These are phyloP conservation scores for Striga asiatica DNA, from an alignment of 257 asterid genomes.

Conservation along the genomic window DNA sequence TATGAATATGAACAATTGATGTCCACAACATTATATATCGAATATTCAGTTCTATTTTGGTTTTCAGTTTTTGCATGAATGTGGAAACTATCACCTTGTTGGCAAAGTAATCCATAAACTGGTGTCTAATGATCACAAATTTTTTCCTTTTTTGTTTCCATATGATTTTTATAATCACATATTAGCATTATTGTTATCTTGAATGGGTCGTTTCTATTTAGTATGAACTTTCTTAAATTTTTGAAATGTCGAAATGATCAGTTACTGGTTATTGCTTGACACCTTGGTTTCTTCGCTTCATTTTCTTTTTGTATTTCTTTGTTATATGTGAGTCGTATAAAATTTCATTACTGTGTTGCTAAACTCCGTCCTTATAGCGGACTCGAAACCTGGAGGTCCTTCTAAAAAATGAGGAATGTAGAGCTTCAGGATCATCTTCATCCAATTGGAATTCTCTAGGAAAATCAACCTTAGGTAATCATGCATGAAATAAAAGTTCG, in stretches of 20 bases:
- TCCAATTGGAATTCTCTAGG: slow-evolving; percentile 19
- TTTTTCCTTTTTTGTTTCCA: not conserved
- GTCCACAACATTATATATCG: not conserved
- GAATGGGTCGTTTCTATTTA: not conserved
- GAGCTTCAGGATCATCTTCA: slow-evolving; percentile 27
- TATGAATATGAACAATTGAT: not conserved
- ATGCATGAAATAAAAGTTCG: slow-evolving; percentile 3
- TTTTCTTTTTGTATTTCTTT: not conserved
- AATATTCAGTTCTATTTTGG: not conserved
- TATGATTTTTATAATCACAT: not conserved
- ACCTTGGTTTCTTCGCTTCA: not conserved
- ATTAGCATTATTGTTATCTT: not conserved
- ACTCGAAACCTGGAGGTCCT: slow-evolving; percentile 38
- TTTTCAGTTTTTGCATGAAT: not conserved
- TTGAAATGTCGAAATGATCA: slow-evolving; percentile 6
- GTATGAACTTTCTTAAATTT: not conserved
- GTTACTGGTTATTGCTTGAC: not conserved
- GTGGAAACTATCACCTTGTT: not conserved
- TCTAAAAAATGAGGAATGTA: slow-evolving; percentile 24
- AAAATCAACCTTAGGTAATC: slow-evolving; percentile 27
- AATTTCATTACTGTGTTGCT: slow-evolving; percentile 6
- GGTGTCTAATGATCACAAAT: not conserved
- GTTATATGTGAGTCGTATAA: not conserved
- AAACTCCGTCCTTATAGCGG: slow-evolving; percentile 37
- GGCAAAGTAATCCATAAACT: not conserved